Evolutionary conservation across 2,329 filamentous ascomycete species (phyloP).

Genomic region (Monosporascus ibericus): DNA sequence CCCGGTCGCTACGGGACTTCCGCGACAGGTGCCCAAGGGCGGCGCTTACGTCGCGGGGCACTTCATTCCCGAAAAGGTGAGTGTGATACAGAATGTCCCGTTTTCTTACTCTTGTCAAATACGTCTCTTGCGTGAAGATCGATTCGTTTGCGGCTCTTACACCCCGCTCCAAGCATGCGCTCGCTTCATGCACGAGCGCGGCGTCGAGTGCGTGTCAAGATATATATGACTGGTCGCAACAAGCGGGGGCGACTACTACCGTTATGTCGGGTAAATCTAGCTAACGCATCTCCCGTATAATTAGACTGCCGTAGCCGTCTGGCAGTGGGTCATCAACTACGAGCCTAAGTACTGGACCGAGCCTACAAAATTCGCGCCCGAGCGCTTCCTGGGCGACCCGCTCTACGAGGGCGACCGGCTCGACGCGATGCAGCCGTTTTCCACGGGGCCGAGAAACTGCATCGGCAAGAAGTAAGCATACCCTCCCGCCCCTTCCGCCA

Average conservation of each 20-base stretch:
- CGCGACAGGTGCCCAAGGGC: conserved; percentile 18
- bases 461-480: conserved; percentile 32
- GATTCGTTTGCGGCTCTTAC: too few species aligned
- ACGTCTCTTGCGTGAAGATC: too few species aligned
- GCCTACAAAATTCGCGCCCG: conserved; percentile 32
- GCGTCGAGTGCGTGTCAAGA: too few species aligned
- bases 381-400: conserved; percentile 29
- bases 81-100: conserved; percentile 1
- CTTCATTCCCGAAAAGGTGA: conserved; percentile 20
- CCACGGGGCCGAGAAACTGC: conserved; percentile 32
- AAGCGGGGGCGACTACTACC: too few species aligned
- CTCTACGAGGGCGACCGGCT: conserved; percentile 27
- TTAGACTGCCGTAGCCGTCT: conserved; percentile 30
- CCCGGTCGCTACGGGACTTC: conserved; percentile 19
- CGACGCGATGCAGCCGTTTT: conserved; percentile 31
- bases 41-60: conserved; percentile 19
- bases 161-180: not conserved
- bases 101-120: not conserved
- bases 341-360: conserved; percentile 30
- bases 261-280: not conserved
- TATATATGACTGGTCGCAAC: too few species aligned
- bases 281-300: conserved; percentile 5
- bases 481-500: not conserved
- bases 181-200: not conserved
- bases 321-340: conserved; percentile 31